Base-by-base conservation (phyloP, 208 protist species). In the Leishmania major region DNA sequence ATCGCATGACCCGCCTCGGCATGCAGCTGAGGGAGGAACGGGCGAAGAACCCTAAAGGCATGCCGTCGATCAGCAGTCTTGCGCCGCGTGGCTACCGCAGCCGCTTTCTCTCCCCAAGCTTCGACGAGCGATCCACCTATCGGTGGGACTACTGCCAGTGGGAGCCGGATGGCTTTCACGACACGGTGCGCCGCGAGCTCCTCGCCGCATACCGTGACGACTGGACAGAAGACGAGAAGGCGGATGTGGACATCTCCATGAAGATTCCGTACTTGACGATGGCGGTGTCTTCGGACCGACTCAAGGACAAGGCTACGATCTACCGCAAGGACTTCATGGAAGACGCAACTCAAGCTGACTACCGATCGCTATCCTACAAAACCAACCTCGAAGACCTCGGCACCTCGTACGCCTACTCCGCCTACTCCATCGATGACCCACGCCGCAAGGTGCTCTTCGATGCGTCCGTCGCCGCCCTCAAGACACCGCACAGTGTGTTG, bases 91-190 rank as follows among this genome's bases (percentile, higher is more conserved):
- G 77, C 66, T 87, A 80, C 81, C 85, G 83, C 47, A 84, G 75
- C 64, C 57, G 87, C 57, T 80, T 88, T 67, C 77, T 88, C 31
- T 62, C 71, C 62, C 81, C 85, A 0, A 49, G 74, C 45, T 93
- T 93, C 75, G 94, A 97, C 69, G 87, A 89, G 55, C 92, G 91
- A 67, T 91, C 89, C 5, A 94, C 92, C 3, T 97, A 96, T 78
- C 94, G 94, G 47, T 78, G 90, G 75, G 94, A 95, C 80, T 97
- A 97, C 84, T 96, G 87, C 84, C 88, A 91, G 67, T 59, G 79
- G 19, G 78, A 80, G 28, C 47, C 35, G 53, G 84, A 83, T 70
- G 69, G 74, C 67, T 74, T 81, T 53, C 81, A 81, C 45, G 71
- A 83, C 71, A 78, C 78, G 72, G 78, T 43, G 60, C 84, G 59